These are phyloP conservation scores for Solanum pennellii DNA, from an alignment of 257 asterid genomes.

Conservation along the genomic window DNA sequence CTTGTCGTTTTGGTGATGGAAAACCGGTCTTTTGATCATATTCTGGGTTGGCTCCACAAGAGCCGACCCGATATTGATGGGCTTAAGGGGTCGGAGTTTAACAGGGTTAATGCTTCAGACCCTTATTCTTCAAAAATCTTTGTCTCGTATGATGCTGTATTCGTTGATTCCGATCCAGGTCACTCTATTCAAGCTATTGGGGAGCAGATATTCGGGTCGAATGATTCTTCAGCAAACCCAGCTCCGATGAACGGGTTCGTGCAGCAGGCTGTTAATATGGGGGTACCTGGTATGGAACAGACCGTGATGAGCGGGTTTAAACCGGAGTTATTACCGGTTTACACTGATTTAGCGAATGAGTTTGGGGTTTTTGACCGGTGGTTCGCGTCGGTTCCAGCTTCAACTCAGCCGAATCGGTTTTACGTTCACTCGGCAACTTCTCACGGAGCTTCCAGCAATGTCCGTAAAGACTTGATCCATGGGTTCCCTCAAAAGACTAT, in stretches of 20 bases:
- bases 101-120: constrained; percentile 65
- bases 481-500: constrained; percentile 96
- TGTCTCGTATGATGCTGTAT: constrained; percentile 60
- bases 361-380: constrained; percentile 84
- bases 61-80: constrained; percentile 84
- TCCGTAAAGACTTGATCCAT: constrained; percentile 62
- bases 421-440: constrained; percentile 96
- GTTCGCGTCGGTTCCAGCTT: constrained; percentile 96
- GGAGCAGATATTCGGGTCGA: constrained; percentile 83
- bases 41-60: constrained; percentile 74
- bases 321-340: constrained; percentile 66
- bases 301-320: constrained; percentile 90
- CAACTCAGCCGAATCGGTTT: constrained; percentile 92
- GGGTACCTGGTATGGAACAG: constrained; percentile 37
- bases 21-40: constrained; percentile 90
- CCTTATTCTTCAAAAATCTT: constrained; percentile 29
- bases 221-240: constrained; percentile 44
- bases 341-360: constrained; percentile 56
- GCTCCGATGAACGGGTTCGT: constrained; percentile 98
- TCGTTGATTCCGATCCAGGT: constrained; percentile 82
- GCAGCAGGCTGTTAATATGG: constrained; percentile 86
- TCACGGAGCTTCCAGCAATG: constrained; percentile 98
- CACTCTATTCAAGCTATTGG: constrained; percentile 92
- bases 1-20: constrained; percentile 84
- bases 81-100: constrained; percentile 62